These are phyloP conservation scores for Candida ipomoeae DNA, from an alignment of 805 yeast genomes.

Conservation along the genomic window DNA sequence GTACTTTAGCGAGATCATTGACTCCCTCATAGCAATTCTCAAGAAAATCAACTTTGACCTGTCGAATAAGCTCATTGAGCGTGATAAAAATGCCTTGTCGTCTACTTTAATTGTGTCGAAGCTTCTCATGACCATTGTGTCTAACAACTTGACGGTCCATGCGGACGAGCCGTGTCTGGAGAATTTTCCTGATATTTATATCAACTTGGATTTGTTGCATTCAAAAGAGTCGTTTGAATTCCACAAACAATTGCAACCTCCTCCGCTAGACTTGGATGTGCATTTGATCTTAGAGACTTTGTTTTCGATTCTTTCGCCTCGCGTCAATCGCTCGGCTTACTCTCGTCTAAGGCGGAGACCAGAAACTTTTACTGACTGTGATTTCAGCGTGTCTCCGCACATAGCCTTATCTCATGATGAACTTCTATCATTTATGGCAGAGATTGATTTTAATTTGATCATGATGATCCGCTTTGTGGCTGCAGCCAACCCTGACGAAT, in stretches of 20 bases:
- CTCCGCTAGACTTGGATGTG: constrained; percentile 20
- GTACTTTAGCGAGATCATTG: constrained; percentile 18
- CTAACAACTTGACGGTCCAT: constrained; percentile 25
- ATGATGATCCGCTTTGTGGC: constrained; percentile 32
- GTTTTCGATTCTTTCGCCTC: constrained; percentile 27
- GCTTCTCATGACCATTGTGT: constrained; percentile 27
- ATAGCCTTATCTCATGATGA: constrained; percentile 4
- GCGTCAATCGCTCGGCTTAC: constrained; percentile 26
- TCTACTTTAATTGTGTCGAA: constrained; percentile 32
- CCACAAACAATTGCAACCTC: constrained; percentile 29
- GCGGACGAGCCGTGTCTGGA: constrained; percentile 6
- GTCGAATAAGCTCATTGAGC: constrained; percentile 21
- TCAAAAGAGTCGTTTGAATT: constrained; percentile 22
- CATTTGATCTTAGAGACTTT: constrained; percentile 26
- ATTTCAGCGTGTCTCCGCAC: constrained; percentile 5
- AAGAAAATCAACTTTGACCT: constrained; percentile 17
- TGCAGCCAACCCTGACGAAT: constrained; percentile 32
- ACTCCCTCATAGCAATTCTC: constrained; percentile 23
- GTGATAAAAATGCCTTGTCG: constrained; percentile 28
- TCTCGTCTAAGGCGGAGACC: constrained; percentile 21
- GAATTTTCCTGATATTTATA: constrained; percentile 9
- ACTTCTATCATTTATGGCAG: constrained; percentile 16
- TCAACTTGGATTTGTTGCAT: constrained; percentile 10
- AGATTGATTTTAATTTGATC: constrained; percentile 33
- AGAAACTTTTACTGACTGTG: constrained; percentile 1